Evolutionary conservation across 208 protist genomes (phyloP), one percentile per base, ranked within the genome.

Genomic region (Acanthamoeba healyi): DNA sequence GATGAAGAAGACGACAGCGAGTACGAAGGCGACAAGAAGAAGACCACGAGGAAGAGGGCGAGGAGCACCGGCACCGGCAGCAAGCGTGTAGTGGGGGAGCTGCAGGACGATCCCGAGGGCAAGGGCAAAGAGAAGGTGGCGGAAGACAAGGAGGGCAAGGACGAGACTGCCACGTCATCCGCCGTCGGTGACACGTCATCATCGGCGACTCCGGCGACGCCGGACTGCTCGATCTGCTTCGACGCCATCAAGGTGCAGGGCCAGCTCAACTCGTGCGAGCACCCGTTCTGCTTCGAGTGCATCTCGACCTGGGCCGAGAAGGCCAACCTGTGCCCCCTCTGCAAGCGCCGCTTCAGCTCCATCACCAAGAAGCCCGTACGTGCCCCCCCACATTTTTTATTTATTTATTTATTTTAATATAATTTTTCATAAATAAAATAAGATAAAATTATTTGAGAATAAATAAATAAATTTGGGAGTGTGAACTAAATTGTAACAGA

Each of bases 301-400:
- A 86, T 86, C 77, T 46, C 77, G 40, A 49, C 44, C 12, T 86
- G 77, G 77, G 46, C 44, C 44, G 46, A 86, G 40, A 86, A 58
- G 29, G 38, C 77, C 77, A 86, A 86, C 77, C 26, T 58, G 77
- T 86, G 77, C 77, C 77, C 77, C 19, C 77, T 86, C 77, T 86
- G 77, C 77, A 86, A 86, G 77, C 44, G 44, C 22, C 77, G 77
- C 77, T 86, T 86, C 77, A 86, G 6, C 77, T 58, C 44, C 32
- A 49, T 86, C 44, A 86, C 77, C 77, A 49, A 58, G 44, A 86
- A n/a, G 38, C 9, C 36, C 77, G 38, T 86, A 58, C 6, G 49
- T n/a, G 7, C 77, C 12, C 40, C 40, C 4, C 38, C 38, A 54
- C 77, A 54, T 38, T 61, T 61, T 61, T 1, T n/a, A n/a, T 61